Evolutionary conservation across 1,284 basidiomycete genomes (phyloP), one percentile per base, ranked within the genome.

Genomic region (Malassezia pachydermatis): DNA sequence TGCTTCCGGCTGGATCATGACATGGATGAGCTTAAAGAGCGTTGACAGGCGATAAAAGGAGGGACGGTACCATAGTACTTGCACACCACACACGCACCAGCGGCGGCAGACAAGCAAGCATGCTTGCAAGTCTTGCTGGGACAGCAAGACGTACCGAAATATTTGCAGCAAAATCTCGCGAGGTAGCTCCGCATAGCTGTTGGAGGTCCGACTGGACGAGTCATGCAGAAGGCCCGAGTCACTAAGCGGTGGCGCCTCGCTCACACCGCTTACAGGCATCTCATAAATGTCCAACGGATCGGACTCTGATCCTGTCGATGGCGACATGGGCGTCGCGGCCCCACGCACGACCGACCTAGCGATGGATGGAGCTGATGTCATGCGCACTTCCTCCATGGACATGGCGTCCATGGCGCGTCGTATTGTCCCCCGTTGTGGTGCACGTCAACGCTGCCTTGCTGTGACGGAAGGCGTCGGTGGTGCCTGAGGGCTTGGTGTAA

Each of bases 81-180:
- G 88, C 45, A 92, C 88, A 7, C 88, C 83, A 72, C 88, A 92
- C 65, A 90, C 82, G 76, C 89, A 95, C 90, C 94, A 98, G 11
- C 82, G 78, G 49, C 86, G 82, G 29, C 84, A 89, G 27, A 96
- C 90, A 47, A 84, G 80, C 32, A 72, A 48, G 36, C 63, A 69
- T 34, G 59, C 41, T 28, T 53, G 59, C 50, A 94, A 77, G 40
- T 81, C 79, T 54, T 78, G 77, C 58, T 84, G 80, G 33, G 94
- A 77, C 19, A 81, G 76, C 51, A 84, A 80, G 10, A 98, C 77
- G 59, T 88, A 81, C 53, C 84, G 84, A 60, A 98, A 79, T 62
- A 96, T 84, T 75, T 95, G 82, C n/a, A 89, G 84, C 58, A 96
- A 80, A 35, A 95, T 81, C 73, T 95, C 90, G 45, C 87, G 83